phyloP scores from a whole-genome alignment of 1,284 basidiomycete genomes.

The Acaromyces ingoldii region DNA sequence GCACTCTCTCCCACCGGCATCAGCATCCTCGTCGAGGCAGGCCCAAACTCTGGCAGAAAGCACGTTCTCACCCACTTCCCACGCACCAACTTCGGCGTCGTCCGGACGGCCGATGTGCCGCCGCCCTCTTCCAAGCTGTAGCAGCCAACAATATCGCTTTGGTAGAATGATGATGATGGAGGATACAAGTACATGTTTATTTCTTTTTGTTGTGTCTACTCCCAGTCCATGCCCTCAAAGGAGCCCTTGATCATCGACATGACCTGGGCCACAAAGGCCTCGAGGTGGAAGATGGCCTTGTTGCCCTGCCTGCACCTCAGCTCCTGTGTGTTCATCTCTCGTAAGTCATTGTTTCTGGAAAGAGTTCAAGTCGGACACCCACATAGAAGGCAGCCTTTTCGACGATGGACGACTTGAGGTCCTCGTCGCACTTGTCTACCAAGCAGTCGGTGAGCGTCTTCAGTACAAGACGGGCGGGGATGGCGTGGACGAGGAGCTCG shows the following conservation, averaged over 20 bases:
- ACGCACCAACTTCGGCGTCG: too few species aligned
- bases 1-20: too few species aligned
- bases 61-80: too few species aligned
- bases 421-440: conserved; percentile 69
- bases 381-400: conserved; percentile 79
- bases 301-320: conserved; percentile 38
- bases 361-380: conserved; percentile 43
- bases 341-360: conserved; percentile 6
- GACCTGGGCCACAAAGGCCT: conserved; percentile 48
- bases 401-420: conserved; percentile 32
- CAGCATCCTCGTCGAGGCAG: too few species aligned
- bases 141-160: too few species aligned
- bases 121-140: too few species aligned
- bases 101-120: too few species aligned
- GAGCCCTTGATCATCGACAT: conserved; percentile 46
- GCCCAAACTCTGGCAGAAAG: too few species aligned
- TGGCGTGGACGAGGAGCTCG: conserved; percentile 92
- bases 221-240: conserved; percentile 9
- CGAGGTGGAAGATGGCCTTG: conserved; percentile 46
- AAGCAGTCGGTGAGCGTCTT: conserved; percentile 65
- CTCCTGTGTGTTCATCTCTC: conserved; percentile 54
- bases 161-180: too few species aligned
- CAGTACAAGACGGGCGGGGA: conserved; percentile 69
- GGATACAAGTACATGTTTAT: too few species aligned
- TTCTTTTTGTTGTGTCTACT: too few species aligned